phyloP scores from a whole-genome alignment of 495 filamentous ascomycete species.

The Glutinoglossum americanum region DNA sequence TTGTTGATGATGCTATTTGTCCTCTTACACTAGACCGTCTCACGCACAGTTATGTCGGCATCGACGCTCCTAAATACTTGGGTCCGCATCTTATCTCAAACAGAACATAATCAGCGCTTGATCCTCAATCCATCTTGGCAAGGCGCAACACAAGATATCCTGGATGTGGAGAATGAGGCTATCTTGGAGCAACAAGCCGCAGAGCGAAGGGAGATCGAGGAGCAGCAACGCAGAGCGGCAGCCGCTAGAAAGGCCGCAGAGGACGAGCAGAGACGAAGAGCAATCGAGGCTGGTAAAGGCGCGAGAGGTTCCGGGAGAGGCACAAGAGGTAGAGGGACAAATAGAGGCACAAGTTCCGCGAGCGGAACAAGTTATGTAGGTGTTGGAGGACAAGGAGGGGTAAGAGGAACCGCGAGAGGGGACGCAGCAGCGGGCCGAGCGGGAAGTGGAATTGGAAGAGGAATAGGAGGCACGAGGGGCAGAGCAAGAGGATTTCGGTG shows the following conservation, averaged over 20 bases:
- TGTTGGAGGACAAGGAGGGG: slow-evolving; percentile 22
- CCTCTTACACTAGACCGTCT: slow-evolving; percentile 41
- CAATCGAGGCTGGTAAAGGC: neutral
- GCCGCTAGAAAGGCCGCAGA: slow-evolving; percentile 48
- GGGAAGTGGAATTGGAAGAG: slow-evolving; percentile 23
- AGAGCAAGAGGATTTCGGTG: slow-evolving; percentile 4
- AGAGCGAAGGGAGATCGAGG: slow-evolving; percentile 50
- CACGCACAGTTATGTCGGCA: slow-evolving; percentile 65
- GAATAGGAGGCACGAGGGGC: slow-evolving; percentile 16
- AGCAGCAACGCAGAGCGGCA: slow-evolving; percentile 43
- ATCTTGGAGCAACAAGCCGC: slow-evolving; percentile 45
- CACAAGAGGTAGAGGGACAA: slow-evolving; percentile 17
- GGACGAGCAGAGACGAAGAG: slow-evolving; percentile 32
- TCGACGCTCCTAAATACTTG: slow-evolving; percentile 87
- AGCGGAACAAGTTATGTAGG: slow-evolving; percentile 25
- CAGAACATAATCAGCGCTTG: slow-evolving; percentile 86
- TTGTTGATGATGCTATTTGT: neutral
- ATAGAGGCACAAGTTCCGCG: neutral
- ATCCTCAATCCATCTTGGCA: slow-evolving; percentile 80
- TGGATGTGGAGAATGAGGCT: slow-evolving; percentile 61
- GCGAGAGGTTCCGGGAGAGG: slow-evolving; percentile 10
- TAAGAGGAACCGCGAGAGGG: slow-evolving; percentile 13
- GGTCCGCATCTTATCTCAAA: slow-evolving; percentile 88
- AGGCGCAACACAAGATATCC: slow-evolving; percentile 63
- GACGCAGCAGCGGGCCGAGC: slow-evolving; percentile 2